Evolutionary conservation across 225 moss, liverwort and hornwort genomes (phyloP), one percentile per base, ranked within the genome.

Genomic region (Pseudoscleropodium purum): DNA sequence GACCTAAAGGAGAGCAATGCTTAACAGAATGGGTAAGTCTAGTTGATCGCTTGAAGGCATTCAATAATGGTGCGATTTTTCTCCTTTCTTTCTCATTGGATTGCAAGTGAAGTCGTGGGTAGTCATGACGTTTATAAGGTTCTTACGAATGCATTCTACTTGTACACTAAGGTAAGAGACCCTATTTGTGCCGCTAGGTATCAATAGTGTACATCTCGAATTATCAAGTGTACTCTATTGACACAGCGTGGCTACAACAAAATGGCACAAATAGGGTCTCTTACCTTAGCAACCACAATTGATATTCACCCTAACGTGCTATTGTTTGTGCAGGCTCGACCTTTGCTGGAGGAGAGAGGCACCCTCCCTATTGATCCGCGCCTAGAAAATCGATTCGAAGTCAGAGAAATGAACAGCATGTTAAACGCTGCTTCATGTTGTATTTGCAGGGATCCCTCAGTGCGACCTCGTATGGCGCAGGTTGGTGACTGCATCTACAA

Each of bases 381-480:
- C 43, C 81, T 95, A 20, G 94, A 88, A n/a, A 87, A 90, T 76
- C 81, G 90, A 13, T 87, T 88, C 67, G 88, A 88, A 56, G 89
- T 85, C 81, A 57, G 83, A 60, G 94, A 95, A 83, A 33, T 95
- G 43, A 92, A 93, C 70, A 91, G 93, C 84, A 93, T 95, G 95
- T 84, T 94, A 63, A 88, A 90, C 39, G 94, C 94, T 25, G 94
- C 93, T 33, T 85, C 93, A 54, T 84, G 90, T 86, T 95, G 94
- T 88, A 93, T 95, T 80, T 92, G 94, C 33, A 92, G 88, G 80
- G 95, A 95, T 82, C 95, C 92, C 20, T 89, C 85, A 8, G 84
- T 89, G 61, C 91, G 95, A 41, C 95, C 95, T 26, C 93, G 92
- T 76, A 95, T 95, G 91, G 90, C 89, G 31, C 93, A 95, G 95